Percentiles rank a stretch among this genome's conserved stretches.
These are phyloP conservation scores for Bolboschoenoplectus hybrid DNA, from an alignment of 202 grass and related monocot species.

Conservation along the genomic window DNA sequence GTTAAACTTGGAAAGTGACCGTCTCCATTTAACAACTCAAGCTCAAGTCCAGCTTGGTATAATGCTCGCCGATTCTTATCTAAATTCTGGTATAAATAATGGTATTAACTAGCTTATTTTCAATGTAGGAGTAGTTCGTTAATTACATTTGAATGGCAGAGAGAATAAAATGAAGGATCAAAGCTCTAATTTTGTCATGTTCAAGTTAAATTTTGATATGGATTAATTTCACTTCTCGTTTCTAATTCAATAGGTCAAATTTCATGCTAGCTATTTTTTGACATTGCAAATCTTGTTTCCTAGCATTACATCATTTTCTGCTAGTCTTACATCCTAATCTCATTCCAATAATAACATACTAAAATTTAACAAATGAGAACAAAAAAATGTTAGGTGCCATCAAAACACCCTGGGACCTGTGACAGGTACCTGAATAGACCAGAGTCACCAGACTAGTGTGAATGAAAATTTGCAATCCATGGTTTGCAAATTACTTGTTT, in stretches of 20 bases:
- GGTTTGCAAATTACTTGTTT: not conserved
- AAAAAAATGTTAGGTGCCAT: not conserved
- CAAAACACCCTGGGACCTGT: not conserved
- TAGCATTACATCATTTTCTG: not conserved
- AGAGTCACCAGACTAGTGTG: not conserved
- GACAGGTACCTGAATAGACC: not conserved
- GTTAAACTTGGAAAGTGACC: conserved; percentile 58
- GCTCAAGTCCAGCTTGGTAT: conserved; percentile 80
- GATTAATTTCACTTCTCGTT: not conserved
- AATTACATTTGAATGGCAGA: conserved; percentile 3
- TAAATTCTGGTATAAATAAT: conserved; percentile 69
- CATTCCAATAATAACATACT: not conserved
- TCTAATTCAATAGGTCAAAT: not conserved
- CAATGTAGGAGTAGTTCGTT: not conserved
- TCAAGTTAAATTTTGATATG: not conserved
- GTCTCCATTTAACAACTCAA: conserved; percentile 81
- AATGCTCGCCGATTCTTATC: conserved; percentile 85
- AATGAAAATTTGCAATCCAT: not conserved
- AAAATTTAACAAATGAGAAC: conserved; percentile 2
- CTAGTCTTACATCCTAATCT: not conserved
- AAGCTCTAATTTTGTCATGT: conserved; percentile 6
- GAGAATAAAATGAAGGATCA: not conserved
- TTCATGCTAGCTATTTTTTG: not conserved
- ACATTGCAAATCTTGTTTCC: conserved; percentile 6
- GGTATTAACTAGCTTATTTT: conserved; percentile 29